phyloP scores from a whole-genome alignment of 1,284 basidiomycete genomes.

The Mycosarcoma maydis region DNA sequence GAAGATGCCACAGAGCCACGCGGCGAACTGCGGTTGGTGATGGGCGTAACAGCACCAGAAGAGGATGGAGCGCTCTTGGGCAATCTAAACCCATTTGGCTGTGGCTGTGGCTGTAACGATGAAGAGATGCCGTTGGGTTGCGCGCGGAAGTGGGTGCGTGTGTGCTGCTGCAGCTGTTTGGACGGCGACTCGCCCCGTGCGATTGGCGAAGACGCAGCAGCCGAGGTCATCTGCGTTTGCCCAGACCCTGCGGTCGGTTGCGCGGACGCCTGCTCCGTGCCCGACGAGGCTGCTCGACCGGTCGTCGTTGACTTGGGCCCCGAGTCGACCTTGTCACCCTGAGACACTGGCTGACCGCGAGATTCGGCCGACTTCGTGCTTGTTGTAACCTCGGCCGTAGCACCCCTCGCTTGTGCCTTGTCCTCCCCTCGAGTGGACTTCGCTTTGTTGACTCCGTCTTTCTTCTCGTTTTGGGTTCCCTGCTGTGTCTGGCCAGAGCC shows the following conservation, averaged over 20 bases:
- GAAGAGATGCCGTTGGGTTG: constrained; percentile 2
- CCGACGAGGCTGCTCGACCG: not conserved
- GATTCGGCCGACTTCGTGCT: not conserved
- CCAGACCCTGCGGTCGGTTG: not conserved
- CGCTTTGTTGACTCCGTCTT: constrained; percentile 8
- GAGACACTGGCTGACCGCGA: not conserved
- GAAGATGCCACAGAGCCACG: constrained; percentile 16
- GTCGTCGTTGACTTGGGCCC: not conserved
- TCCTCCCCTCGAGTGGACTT: not conserved
- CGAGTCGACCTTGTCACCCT: not conserved
- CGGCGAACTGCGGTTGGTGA: constrained; percentile 19
- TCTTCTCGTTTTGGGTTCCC: constrained; percentile 3
- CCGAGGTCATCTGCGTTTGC: too few relatives aligned
- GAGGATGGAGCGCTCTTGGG: constrained; percentile 9
- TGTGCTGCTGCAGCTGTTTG: constrained; percentile 3
- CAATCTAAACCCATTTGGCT: constrained; percentile 1
- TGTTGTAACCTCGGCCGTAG: not conserved
- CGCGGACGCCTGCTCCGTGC: not conserved
- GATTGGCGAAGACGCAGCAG: too few relatives aligned
- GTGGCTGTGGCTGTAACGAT: not conserved
- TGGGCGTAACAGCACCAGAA: constrained; percentile 5
- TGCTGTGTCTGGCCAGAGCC: constrained; percentile 3
- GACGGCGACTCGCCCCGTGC: not conserved
- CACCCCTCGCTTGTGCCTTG: constrained; percentile 2
- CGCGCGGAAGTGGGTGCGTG: constrained; percentile 8